phyloP scores from a whole-genome alignment of 1,284 basidiomycete genomes.

The Boletus mariae region DNA sequence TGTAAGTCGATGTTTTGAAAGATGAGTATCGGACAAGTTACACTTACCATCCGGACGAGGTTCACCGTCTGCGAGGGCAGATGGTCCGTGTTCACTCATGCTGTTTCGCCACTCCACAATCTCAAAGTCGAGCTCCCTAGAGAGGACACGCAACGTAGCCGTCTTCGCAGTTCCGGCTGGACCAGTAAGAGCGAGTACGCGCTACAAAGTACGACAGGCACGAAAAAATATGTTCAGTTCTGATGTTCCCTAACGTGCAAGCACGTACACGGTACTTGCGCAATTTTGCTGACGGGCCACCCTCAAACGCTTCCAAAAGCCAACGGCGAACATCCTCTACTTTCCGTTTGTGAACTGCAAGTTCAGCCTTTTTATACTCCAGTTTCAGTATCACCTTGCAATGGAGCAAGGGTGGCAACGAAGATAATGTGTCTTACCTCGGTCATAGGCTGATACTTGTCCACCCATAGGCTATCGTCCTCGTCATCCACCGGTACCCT shows the following conservation, averaged over 20 bases:
- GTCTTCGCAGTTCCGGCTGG: slow-evolving; percentile 93
- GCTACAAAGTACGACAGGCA: slow-evolving; percentile 40
- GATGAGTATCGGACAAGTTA: neutral
- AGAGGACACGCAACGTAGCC: slow-evolving; percentile 73
- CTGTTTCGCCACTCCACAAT: slow-evolving; percentile 84
- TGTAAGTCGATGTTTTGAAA: neutral
- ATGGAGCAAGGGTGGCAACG: neutral
- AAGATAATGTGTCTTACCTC: slow-evolving; percentile 46
- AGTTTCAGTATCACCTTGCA: neutral
- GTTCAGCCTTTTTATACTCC: slow-evolving; percentile 51
- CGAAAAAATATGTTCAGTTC: neutral
- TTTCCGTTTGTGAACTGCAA: slow-evolving; percentile 88
- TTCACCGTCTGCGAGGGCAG: slow-evolving; percentile 7
- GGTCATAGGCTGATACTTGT: slow-evolving; percentile 64
- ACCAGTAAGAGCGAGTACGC: slow-evolving; percentile 83
- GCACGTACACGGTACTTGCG: slow-evolving; percentile 72
- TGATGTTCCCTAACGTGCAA: neutral
- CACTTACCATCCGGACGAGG: slow-evolving; percentile 8
- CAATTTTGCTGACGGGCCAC: slow-evolving; percentile 59
- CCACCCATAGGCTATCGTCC: slow-evolving; percentile 70
- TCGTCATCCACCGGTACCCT: neutral
- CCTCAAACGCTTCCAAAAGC: slow-evolving; percentile 81
- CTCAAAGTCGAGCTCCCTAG: slow-evolving; percentile 74
- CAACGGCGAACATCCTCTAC: slow-evolving; percentile 83
- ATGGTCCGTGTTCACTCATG: slow-evolving; percentile 39